Base-by-base conservation (phyloP, 345 rosid genomes). In the Sonneratia caseolaris region DNA sequence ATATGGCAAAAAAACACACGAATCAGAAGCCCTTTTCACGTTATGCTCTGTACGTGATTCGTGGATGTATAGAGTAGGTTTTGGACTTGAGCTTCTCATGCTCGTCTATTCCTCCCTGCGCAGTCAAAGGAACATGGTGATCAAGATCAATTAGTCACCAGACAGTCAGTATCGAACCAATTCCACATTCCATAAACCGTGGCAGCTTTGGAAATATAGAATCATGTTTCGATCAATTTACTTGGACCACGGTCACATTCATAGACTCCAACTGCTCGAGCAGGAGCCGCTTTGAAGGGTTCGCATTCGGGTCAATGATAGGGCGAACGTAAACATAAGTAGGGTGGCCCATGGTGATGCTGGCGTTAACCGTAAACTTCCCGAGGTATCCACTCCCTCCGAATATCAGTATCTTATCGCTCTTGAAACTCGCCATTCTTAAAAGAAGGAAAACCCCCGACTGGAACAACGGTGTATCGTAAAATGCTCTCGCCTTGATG, bases 301-400 rank as follows among this genome's bases (percentile, higher is more conserved):
- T 56, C 7, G 65, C 3, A 5, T 66, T 2, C n/a, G 76, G 21
- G 3, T 36, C 38, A 62, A n/a, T 24, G 6, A 75, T 16, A 0
- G 81, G 80, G 32, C 81, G 85, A 64, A 71, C 72, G 10, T 70
- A 82, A 11, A 66, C 79, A 71, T 45, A 76, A 8, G 82, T 82
- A 7, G 70, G 40, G 35, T 81, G 79, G 6, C 84, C 84, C 72
- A 74, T 40, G 12, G 68, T 57, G 12, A 76, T 53, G 70, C 80
- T 73, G 36, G 82, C 78, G 42, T 71, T 76, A 37, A 81, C 82
- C 75, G 78, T 76, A 68, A 37, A 59, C 35, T 81, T 61, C 6
- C 84, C 84, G 10, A 79, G 65, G 68, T 76, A 81, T 21, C 84
- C 84, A 42, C 68, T 79, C 35, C 75, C 84, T 24, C 82, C 80